Percentiles rank a stretch among this genome's conserved stretches.
Evolutionary conservation across 192 early-diverging fungal genomes (phyloP).

Genomic region (Entomortierella lignicola): DNA sequence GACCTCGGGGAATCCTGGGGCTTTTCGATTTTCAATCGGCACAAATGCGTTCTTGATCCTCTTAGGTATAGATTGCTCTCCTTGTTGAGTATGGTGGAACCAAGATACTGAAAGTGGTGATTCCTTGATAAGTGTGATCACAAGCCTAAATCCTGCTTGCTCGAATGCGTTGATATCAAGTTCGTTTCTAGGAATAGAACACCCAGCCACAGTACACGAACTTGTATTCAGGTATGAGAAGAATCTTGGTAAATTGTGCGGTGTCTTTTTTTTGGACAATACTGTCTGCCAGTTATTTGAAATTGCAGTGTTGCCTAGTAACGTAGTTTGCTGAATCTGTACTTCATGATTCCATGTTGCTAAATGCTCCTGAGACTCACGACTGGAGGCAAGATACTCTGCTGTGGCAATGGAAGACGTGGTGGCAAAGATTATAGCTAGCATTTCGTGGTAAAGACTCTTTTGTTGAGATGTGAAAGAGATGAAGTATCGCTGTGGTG

Average conservation of each 20-base stretch:
- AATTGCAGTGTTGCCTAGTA: slow-evolving; percentile 24
- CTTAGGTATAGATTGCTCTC: neutral
- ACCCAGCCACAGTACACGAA: slow-evolving; percentile 45
- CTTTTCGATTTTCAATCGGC: slow-evolving; percentile 49
- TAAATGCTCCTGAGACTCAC: slow-evolving; percentile 1
- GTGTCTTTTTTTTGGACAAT: slow-evolving; percentile 25
- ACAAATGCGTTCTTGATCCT: slow-evolving; percentile 44
- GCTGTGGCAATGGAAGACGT: slow-evolving; percentile 2
- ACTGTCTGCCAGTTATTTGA: slow-evolving; percentile 27
- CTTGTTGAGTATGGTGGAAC: slow-evolving; percentile 17
- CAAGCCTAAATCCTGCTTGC: slow-evolving; percentile 32
- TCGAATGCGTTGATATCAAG: slow-evolving; percentile 40
- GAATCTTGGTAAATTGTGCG: slow-evolving; percentile 36
- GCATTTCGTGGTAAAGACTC: slow-evolving; percentile 21
- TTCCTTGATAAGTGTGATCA: slow-evolving; percentile 45
- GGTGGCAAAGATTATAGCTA: slow-evolving; percentile 43
- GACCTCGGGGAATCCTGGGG: slow-evolving; percentile 39
- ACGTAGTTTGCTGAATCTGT: slow-evolving; percentile 18
- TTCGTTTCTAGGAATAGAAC: slow-evolving; percentile 49
- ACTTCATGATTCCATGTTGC: slow-evolving; percentile 15
- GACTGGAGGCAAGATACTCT: neutral
- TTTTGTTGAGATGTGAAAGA: slow-evolving; percentile 12
- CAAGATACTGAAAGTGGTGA: slow-evolving; percentile 34
- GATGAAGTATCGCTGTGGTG: slow-evolving; percentile 37
- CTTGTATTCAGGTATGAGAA: slow-evolving; percentile 42